These are phyloP conservation scores for Eremothecium sinecaudum DNA, from an alignment of 1,139 yeast genomes.

Conservation along the genomic window DNA sequence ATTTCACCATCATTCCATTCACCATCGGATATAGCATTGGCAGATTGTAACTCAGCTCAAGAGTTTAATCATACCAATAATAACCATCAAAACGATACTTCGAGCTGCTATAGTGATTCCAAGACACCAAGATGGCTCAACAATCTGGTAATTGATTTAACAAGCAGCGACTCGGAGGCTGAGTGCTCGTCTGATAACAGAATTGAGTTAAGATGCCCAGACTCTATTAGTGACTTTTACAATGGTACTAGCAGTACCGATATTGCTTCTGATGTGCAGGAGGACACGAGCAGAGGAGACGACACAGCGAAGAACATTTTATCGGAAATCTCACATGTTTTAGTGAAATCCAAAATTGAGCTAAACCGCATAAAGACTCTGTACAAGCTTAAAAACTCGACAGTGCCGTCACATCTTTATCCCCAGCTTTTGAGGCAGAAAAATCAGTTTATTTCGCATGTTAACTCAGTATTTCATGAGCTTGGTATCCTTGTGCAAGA, in stretches of 20 bases:
- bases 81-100: neutral
- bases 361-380: neutral
- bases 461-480: neutral
- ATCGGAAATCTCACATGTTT: neutral
- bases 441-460: neutral
- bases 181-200: neutral
- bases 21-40: neutral
- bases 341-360: neutral
- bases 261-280: neutral
- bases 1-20: neutral
- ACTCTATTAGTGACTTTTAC: neutral
- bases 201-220: neutral
- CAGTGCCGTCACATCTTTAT: neutral
- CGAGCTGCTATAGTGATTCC: neutral
- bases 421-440: neutral
- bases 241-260: neutral
- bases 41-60: neutral
- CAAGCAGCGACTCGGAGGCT: conserved; percentile 6
- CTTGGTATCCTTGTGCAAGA: no score
- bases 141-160: conserved; percentile 6
- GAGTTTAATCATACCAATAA: neutral
- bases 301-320: neutral
- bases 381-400: neutral
- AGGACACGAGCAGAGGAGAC: neutral
- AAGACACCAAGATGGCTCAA: conserved; percentile 5